Conservation (phyloP, 192 early-diverging fungal species). For the Coemansia sp. region DNA sequence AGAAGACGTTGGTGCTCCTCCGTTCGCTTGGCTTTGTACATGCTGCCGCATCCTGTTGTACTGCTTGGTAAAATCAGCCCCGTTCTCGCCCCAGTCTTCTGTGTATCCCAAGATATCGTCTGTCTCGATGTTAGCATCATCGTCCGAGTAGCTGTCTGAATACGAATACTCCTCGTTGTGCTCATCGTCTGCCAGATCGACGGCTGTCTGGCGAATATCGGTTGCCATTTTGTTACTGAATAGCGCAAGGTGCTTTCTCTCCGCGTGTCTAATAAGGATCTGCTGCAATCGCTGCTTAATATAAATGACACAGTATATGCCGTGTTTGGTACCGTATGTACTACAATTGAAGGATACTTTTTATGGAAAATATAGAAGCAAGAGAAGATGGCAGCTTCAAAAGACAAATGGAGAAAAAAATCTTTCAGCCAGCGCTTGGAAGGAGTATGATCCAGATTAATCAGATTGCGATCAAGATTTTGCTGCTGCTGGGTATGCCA, state of each 20-base stretch:
- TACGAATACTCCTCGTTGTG: slow-evolving; percentile 2
- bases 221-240: background rate
- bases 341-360: too few species aligned
- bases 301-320: too few species aligned
- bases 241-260: background rate
- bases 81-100: slow-evolving; percentile 75
- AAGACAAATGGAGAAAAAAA: background rate
- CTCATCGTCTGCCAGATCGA: slow-evolving; percentile 2
- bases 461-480: background rate
- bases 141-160: slow-evolving; percentile 23
- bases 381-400: background rate
- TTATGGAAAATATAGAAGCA: background rate
- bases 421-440: too few species aligned
- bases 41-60: slow-evolving; percentile 82
- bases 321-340: too few species aligned
- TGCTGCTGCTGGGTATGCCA: slow-evolving; percentile 19
- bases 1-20: background rate
- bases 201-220: background rate
- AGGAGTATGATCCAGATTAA: background rate
- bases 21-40: slow-evolving; percentile 45
- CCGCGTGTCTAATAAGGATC: too few species aligned
- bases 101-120: slow-evolving; percentile 80
- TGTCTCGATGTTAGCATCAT: slow-evolving; percentile 61
- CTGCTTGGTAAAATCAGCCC: slow-evolving; percentile 92
- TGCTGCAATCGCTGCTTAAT: too few species aligned